Evolutionary conservation across 2,329 filamentous ascomycete species (phyloP), one percentile per base, ranked within the genome.

Genomic region (Bretziella fagacearum): DNA sequence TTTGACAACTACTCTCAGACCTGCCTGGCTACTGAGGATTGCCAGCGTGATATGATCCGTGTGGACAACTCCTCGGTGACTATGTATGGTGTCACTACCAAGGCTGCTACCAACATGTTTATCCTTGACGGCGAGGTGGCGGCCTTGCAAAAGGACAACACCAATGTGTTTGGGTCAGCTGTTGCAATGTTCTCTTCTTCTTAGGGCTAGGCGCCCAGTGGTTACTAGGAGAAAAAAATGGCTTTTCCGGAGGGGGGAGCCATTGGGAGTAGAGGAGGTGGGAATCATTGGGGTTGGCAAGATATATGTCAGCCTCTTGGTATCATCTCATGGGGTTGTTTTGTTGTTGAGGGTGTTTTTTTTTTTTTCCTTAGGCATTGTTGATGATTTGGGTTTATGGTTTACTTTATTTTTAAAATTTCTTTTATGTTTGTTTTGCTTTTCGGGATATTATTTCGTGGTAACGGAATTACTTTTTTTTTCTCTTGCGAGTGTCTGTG

Each of bases 1-100:
- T 89, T 85, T 57, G 74, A 89, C 60, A 84, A 86, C 68, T 89
- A 89, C 63, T 66, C 63, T 30, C 80, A 86, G 62, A 67, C 68
- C 15, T 91, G 84, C 56, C 70, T 87, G 13, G 60, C 63, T 30
- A 69, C 68, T 7, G 71, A 82, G 59, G 74, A 71, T 54, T 91
- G 84, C 65, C 84, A 89, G 62, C 69, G 78, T 49, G 80, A 85
- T 63, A 86, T 91, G 65, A 70, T 87, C 40, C 76, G 74, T 54
- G 65, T 89, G 29, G 77, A 85, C 60, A 81, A 71, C 29, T 77
- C 68, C 44, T 59, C 61, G 17, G 67, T 84, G 32, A 66, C 75
- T 54, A 60, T 87, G 30, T 83, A 73, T 53, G 82, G 74, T 6
- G 62, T 87, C 47, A 82, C 71, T 63, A 87, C 82, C 52, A 85